These are phyloP conservation scores for Suillus clintonianus DNA, from an alignment of 768 basidiomycete genomes.

Conservation along the genomic window DNA sequence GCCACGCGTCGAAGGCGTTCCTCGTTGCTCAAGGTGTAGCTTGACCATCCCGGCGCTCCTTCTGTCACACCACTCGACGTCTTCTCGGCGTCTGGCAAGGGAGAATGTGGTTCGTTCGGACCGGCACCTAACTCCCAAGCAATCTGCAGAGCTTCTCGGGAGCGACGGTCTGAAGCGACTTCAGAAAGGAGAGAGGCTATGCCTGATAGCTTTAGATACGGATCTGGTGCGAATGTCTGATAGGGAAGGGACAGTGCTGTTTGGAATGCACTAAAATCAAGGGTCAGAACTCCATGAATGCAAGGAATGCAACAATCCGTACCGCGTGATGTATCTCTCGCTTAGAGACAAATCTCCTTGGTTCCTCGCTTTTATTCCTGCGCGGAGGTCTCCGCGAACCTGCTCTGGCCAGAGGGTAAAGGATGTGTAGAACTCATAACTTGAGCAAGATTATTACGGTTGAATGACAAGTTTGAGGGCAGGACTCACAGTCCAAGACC, in stretches of 20 bases:
- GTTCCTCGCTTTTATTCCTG: constrained; percentile 62
- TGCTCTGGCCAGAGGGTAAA: constrained; percentile 69
- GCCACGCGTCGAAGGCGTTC: constrained; percentile 48
- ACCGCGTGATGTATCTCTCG: constrained; percentile 57
- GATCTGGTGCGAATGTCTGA: constrained; percentile 39
- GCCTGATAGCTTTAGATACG: constrained; percentile 68
- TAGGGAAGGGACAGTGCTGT: constrained; percentile 48
- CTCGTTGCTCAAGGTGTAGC: constrained; percentile 30
- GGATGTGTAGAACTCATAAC: constrained; percentile 56
- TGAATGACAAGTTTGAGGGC: not conserved
- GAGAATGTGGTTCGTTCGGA: constrained; percentile 1
- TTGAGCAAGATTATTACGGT: constrained; percentile 19
- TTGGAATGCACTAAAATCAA: constrained; percentile 52
- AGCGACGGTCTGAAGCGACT: constrained; percentile 36
- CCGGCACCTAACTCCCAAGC: constrained; percentile 22
- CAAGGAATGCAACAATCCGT: constrained; percentile 17
- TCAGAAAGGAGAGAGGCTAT: constrained; percentile 64
- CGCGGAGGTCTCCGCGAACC: constrained; percentile 63
- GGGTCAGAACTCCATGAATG: not conserved
- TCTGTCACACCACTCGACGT: not conserved
- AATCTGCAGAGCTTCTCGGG: constrained; percentile 24
- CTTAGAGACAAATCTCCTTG: constrained; percentile 55
- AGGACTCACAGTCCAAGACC: constrained; percentile 44
- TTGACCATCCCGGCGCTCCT: constrained; percentile 15
- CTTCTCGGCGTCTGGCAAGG: constrained; percentile 1